phyloP scores from a whole-genome alignment of 1,284 basidiomycete species.

The Ustilago hordei region DNA sequence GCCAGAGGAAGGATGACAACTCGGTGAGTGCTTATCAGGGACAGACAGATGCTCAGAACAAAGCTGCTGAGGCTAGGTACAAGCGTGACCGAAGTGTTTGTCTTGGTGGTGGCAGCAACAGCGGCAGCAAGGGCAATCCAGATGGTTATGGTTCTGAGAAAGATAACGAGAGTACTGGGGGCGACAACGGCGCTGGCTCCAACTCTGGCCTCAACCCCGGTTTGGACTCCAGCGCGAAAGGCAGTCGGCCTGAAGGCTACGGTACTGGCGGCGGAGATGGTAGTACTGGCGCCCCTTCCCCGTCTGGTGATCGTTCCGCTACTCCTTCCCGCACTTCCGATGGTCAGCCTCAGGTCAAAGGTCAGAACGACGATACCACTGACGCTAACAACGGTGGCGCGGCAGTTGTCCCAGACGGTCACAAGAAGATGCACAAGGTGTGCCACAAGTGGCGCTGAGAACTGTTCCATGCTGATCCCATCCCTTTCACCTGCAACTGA shows the following conservation, averaged over 20 bases:
- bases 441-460: slow-evolving; percentile 9
- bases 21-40: slow-evolving; percentile 22
- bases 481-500: too few relatives aligned
- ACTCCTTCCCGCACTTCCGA: neutral
- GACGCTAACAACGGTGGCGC: neutral
- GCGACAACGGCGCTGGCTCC: neutral
- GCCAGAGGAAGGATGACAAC: slow-evolving; percentile 49
- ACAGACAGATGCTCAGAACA: slow-evolving; percentile 9
- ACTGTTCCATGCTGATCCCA: too few relatives aligned
- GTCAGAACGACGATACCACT: too few relatives aligned
- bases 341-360: neutral
- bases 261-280: neutral
- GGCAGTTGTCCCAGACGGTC: neutral
- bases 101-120: slow-evolving; percentile 10
- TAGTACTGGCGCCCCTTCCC: neutral
- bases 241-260: neutral
- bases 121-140: neutral
- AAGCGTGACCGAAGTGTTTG: slow-evolving; percentile 47
- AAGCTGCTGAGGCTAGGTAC: slow-evolving; percentile 24
- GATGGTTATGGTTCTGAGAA: neutral
- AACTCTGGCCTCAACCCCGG: slow-evolving; percentile 6
- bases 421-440: slow-evolving; percentile 17
- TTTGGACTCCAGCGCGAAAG: neutral
- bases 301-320: neutral
- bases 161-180: neutral